phyloP scores from a whole-genome alignment of 176 grass and related monocot species.

The sorghum (Sorghum bicolor) region DNA sequence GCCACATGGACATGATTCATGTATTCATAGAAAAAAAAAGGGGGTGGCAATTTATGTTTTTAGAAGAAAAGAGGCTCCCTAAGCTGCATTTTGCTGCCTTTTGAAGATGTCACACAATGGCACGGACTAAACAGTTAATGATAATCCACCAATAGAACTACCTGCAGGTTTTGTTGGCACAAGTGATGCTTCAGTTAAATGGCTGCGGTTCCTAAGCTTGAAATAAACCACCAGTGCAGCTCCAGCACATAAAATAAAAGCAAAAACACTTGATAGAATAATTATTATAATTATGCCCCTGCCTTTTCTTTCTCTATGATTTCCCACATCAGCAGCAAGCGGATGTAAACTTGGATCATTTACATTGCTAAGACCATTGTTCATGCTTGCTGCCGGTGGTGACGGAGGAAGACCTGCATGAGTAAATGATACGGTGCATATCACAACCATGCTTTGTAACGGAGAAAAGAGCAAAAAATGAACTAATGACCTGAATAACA shows the following conservation, averaged over 20 bases:
- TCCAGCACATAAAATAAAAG: slow-evolving; percentile 73
- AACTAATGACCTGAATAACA: slow-evolving; percentile 25
- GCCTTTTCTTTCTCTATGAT: slow-evolving; percentile 53
- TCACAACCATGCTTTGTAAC: not conserved
- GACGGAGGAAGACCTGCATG: slow-evolving; percentile 74
- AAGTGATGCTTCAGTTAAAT: slow-evolving; percentile 42
- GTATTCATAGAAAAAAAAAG: not conserved
- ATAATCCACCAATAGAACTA: slow-evolving; percentile 32
- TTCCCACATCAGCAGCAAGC: slow-evolving; percentile 72
- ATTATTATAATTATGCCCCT: slow-evolving; percentile 62
- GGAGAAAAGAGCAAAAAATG: not conserved
- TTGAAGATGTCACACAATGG: slow-evolving; percentile 1
- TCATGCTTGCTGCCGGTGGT: slow-evolving; percentile 54
- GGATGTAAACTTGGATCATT: slow-evolving; percentile 48
- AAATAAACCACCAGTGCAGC: slow-evolving; percentile 62
- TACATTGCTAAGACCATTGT: slow-evolving; percentile 57
- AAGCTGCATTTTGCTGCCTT: slow-evolving; percentile 13
- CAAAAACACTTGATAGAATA: slow-evolving; percentile 74
- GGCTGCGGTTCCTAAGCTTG: slow-evolving; percentile 49
- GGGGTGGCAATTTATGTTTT: not conserved
- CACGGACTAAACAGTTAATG: not conserved
- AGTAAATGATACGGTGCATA: slow-evolving; percentile 22
- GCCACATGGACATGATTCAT: not conserved
- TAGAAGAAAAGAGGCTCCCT: not conserved
- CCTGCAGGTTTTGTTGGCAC: slow-evolving; percentile 62